phyloP scores from a whole-genome alignment of 306 rosid genomes.

The Fragaria ananassa region DNA sequence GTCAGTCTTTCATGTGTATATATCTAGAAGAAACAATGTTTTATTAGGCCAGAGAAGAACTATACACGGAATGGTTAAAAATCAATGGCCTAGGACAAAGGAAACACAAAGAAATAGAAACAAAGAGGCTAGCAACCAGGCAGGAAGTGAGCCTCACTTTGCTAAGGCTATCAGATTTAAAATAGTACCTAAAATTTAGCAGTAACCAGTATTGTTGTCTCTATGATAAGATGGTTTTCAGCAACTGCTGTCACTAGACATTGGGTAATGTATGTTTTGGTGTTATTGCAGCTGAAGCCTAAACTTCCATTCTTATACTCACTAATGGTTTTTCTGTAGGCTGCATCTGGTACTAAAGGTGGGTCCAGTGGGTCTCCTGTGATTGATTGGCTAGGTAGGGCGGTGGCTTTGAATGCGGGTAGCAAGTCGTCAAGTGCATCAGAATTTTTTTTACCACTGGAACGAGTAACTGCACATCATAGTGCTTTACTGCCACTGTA shows the following conservation, averaged over 20 bases:
- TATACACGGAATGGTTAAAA: neutral
- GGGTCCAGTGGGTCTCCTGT: slow-evolving; percentile 99
- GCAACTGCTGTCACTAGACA: neutral
- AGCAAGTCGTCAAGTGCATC: slow-evolving; percentile 96
- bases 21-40: neutral
- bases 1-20: neutral
- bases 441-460: slow-evolving; percentile 84
- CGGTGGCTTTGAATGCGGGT: slow-evolving; percentile 96
- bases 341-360: slow-evolving; percentile 99
- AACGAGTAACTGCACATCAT: slow-evolving; percentile 61
- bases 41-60: neutral
- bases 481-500: neutral
- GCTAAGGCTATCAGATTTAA: neutral
- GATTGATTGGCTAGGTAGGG: slow-evolving; percentile 92
- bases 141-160: neutral
- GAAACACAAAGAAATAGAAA: neutral
- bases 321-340: slow-evolving; percentile 43
- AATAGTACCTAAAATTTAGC: neutral
- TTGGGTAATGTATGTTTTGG: neutral
- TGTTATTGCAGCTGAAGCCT: slow-evolving; percentile 2
- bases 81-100: neutral
- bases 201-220: neutral
- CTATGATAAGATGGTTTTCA: neutral
- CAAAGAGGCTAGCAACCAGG: neutral
- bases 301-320: neutral